Evolutionary conservation across 306 rosid genomes (phyloP).

Genomic region (Inga oerstediana): DNA sequence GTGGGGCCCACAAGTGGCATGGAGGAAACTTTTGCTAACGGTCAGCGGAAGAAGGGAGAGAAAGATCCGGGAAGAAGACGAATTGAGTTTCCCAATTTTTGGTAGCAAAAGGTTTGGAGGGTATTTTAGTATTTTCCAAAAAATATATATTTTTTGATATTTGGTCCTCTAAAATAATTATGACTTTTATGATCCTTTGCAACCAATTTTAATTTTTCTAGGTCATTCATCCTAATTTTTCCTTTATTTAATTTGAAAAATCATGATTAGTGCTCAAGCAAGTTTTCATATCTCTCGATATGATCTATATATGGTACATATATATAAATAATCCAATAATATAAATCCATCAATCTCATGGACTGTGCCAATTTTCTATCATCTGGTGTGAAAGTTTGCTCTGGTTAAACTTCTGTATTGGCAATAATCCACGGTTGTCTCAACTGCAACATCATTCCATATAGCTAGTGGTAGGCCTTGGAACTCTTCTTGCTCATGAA

Average conservation of each 20-base stretch:
- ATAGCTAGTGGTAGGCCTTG: not conserved
- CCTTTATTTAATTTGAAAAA: not conserved
- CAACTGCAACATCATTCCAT: slow-evolving; percentile 14
- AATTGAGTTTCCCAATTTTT: too few relatives aligned
- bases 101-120: too few relatives aligned
- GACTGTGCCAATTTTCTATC: slow-evolving; percentile 9
- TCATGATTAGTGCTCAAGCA: not conserved
- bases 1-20: too few relatives aligned
- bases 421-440: not conserved
- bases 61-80: too few relatives aligned
- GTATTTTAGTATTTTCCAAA: too few relatives aligned
- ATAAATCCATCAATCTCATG: not conserved
- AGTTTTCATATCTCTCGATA: not conserved
- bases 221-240: too few relatives aligned
- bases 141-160: too few relatives aligned
- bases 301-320: not conserved
- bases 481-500: slow-evolving; percentile 29
- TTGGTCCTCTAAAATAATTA: too few relatives aligned
- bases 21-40: too few relatives aligned
- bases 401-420: not conserved
- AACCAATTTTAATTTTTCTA: too few relatives aligned
- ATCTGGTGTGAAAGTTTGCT: slow-evolving; percentile 11
- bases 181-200: too few relatives aligned
- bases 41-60: too few relatives aligned
- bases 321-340: not conserved